Evolutionary conservation across 1,139 yeast genomes (phyloP), one percentile per base, ranked within the genome.

Genomic region (Hemisphaericaspora xylanilytica): DNA sequence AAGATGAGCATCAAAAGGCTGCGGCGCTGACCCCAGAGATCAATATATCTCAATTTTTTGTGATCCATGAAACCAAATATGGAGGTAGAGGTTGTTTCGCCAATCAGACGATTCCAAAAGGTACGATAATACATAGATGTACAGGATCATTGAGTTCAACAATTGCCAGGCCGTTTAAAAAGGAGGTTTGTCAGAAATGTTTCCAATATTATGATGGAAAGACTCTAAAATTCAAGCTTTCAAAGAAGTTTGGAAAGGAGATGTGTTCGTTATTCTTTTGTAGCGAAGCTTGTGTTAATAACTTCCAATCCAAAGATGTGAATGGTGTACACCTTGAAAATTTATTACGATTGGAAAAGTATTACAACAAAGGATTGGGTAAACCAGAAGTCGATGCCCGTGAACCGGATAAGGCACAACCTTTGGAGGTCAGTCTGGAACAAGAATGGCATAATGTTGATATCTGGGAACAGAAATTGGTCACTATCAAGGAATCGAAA

Each of bases 61-160:
- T 55, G 6, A 67, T 78, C 3, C 50, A 56, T 6, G 56, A 61
- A 28, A 77, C 82, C 4, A 56, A 57, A 32, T 75, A 73, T 48
- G 81, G 85, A 6, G 86, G 90, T 10, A 66, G 88, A 43, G 87
- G 88, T 2, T 81, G 85, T 46, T 81, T 78, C 55, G 75, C 86
- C 12, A 50, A 48, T 2, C 33, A 38, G 2, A 46, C 53, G 7
- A 72, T 81, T 12, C 62, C 71, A 4, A 49, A 55, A 15, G 75
- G 67, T 7, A 69, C 79, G 0, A 52, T 54, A 2, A 58, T 83
- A 2, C 62, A 77, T 35, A 49, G 46, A 8, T 68, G 76, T 32
- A 48, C 55, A 2, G 41, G 57, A 5, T 79, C 81, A 1, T 53
- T 78, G 36, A 70, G 82, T 11, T 63, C 71, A 12, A 67, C 78